These are phyloP conservation scores for Cladorrhinum samala DNA, from an alignment of 495 filamentous ascomycete genomes.

Conservation along the genomic window DNA sequence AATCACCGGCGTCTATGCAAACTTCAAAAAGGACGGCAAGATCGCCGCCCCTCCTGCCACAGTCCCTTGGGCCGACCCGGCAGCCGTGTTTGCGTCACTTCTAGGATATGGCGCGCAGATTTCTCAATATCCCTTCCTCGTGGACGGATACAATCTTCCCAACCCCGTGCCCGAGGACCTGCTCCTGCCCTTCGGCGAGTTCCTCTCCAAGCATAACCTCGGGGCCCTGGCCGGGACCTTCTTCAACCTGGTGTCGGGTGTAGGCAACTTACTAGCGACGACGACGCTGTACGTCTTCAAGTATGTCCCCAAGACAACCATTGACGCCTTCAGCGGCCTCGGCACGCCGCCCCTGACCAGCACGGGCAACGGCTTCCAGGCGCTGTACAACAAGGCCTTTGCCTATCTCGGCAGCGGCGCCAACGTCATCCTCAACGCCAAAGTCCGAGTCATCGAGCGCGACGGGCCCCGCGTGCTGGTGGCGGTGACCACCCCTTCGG, in stretches of 20 bases:
- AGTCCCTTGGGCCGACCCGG: no score
- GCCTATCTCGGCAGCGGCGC: no score
- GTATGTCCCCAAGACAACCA: no score
- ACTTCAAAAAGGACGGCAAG: no score
- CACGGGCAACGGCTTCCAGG: no score
- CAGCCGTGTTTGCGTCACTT: not conserved
- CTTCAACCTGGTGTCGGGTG: not conserved
- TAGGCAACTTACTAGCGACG: no score
- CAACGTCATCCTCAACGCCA: no score
- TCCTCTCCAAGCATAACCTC: not conserved
- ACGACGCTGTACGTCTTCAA: no score
- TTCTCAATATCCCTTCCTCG: not conserved
- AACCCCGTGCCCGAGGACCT: constrained; percentile 2
- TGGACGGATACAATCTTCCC: not conserved
- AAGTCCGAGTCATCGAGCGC: not conserved
- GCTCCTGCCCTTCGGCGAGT: constrained; percentile 2
- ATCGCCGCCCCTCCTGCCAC: no score
- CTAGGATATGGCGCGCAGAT: not conserved
- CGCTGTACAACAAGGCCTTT: no score
- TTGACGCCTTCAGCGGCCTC: no score
- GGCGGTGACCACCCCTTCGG: not conserved
- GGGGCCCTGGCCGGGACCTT: not conserved
- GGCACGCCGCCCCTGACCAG: no score
- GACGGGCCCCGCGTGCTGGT: not conserved
- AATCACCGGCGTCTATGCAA: not conserved